Base-by-base conservation (phyloP, 805 yeast species). In the Candida orba region DNA sequence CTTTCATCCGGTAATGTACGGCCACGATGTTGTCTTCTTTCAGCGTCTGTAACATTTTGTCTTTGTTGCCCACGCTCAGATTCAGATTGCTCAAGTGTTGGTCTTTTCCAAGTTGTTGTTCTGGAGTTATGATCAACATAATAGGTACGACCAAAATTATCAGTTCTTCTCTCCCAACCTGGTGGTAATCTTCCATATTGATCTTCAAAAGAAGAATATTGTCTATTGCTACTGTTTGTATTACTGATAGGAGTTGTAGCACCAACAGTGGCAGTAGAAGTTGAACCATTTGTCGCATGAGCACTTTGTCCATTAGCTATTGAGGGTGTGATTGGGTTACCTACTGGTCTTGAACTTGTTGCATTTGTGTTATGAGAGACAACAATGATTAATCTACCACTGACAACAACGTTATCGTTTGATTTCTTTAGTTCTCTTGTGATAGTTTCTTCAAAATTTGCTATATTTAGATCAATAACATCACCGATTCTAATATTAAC, bases 131-230 rank as follows among this genome's bases (percentile, higher is more conserved):
- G 99, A 67, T 93, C 99, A 32, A 93, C 99, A 62, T 91, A 93
- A 66, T 93, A 93, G 1, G 98, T 91, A 60, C 99, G 79, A 25
- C 99, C 99, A 58, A 89, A 86, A 64, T 89, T 88, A 64, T 93
- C 99, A 1, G 98, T 90, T 67, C 99, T 78, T 56, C 99, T 81
- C 66, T 93, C 99, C 98, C 99, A 93, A 4, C 99, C 99, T 7
- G 96, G 88, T 4, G 99, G 99, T 53, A 93, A 73, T 60, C 96
- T 75, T 36, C 99, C 99, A 56, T 81, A 79, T 64, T 91, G 98
- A 67, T 93, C 99, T 66, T 93, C 99, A 63, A 93, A 93, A 2
- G 98, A 87, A 6, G 95, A 85, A 56, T 81, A 83, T 58, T 83
- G 95, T 57, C 89, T 77, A 31, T 31, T 31, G 8, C 18, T 8